Evolutionary conservation across 441 rosid genomes (phyloP).

Genomic region (Euphorbia corollata): DNA sequence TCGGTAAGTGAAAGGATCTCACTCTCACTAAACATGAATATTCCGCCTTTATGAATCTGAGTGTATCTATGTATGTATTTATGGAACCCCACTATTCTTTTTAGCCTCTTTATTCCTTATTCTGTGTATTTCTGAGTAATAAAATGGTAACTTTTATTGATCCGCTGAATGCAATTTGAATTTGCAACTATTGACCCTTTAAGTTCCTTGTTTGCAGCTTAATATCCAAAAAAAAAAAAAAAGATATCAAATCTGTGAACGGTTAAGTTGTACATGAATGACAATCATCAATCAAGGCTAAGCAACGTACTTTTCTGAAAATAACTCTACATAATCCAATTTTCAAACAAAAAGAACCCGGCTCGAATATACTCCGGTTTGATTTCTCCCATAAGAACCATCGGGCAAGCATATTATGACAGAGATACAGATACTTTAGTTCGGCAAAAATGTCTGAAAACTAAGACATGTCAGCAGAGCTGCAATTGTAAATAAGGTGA

Average conservation of each 20-base stretch:
- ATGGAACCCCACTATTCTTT: constrained; percentile 21
- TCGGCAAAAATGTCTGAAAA: constrained; percentile 22
- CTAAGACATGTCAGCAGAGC: constrained; percentile 44
- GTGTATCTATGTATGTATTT: neutral
- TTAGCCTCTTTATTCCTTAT: constrained; percentile 16
- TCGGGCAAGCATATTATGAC: constrained; percentile 4
- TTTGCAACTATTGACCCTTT: no score
- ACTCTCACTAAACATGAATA: constrained; percentile 19
- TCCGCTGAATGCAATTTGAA: neutral
- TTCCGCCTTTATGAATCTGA: constrained; percentile 17
- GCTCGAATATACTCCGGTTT: no score
- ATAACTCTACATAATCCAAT: neutral
- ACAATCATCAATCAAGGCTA: neutral
- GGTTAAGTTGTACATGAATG: neutral
- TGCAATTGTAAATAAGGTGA: constrained; percentile 48
- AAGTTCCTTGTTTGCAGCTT: no score
- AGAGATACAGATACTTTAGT: constrained; percentile 13
- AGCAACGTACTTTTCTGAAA: neutral
- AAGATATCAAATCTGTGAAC: neutral
- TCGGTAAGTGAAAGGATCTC: constrained; percentile 19
- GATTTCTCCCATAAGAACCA: neutral
- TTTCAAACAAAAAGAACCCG: neutral
- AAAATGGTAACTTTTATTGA: neutral
- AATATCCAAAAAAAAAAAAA: neutral
- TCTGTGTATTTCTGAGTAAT: constrained; percentile 17